phyloP scores from a whole-genome alignment of 768 basidiomycete species.

The Lactarius psammicola region DNA sequence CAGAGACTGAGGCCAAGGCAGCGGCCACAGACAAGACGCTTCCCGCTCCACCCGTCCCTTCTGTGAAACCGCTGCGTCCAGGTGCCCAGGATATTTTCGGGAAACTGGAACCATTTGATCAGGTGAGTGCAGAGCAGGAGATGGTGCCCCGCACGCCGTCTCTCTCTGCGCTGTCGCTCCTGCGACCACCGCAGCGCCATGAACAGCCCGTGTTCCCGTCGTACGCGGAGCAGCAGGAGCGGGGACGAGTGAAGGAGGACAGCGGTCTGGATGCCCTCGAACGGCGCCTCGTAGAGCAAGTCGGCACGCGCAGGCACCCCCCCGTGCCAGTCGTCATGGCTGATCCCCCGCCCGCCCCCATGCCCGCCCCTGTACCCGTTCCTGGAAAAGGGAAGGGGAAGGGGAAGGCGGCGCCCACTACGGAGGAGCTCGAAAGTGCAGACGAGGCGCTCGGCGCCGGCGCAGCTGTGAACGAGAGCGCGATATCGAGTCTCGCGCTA shows the following conservation, averaged over 20 bases:
- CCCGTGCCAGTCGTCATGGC: slow-evolving; percentile 12
- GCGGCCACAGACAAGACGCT: slow-evolving; percentile 58
- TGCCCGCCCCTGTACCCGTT: slow-evolving; percentile 12
- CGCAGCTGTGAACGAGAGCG: slow-evolving; percentile 41
- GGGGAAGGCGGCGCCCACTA: background rate
- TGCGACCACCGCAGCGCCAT: slow-evolving; percentile 30
- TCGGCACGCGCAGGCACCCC: slow-evolving; percentile 58
- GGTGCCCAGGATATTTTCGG: slow-evolving; percentile 39
- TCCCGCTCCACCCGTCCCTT: slow-evolving; percentile 56
- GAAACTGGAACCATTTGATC: background rate
- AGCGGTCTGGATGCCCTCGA: slow-evolving; percentile 75
- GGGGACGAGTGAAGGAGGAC: slow-evolving; percentile 33
- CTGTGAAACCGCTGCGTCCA: slow-evolving; percentile 38
- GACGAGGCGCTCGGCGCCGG: slow-evolving; percentile 4
- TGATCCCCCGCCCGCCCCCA: slow-evolving; percentile 2
- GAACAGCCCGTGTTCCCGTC: background rate
- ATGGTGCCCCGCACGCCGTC: slow-evolving; percentile 31
- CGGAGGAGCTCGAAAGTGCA: background rate
- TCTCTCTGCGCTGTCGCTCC: slow-evolving; percentile 35
- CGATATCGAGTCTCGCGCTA: slow-evolving; percentile 48
- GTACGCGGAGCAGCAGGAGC: slow-evolving; percentile 12
- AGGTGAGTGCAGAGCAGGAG: background rate
- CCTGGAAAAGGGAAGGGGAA: slow-evolving; percentile 12
- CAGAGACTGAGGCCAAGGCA: slow-evolving; percentile 30
- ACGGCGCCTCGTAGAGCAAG: slow-evolving; percentile 62